A percentile compares a stretch with the other conserved stretches of the same genome.
phyloP scores from a whole-genome alignment of 106 monocot species.

The Chionographis japonica region DNA sequence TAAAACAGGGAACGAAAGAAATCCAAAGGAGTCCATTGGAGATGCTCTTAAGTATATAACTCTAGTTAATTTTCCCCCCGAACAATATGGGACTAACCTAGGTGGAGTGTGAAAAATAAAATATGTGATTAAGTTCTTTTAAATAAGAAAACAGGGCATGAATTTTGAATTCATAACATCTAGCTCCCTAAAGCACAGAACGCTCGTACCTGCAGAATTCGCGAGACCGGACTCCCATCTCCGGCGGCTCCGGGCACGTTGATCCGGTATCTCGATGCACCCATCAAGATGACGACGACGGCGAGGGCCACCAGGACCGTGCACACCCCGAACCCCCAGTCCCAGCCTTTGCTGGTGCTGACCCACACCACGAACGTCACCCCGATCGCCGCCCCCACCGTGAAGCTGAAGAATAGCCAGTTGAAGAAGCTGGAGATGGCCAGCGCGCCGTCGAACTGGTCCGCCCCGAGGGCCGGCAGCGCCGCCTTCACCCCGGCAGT shows the following conservation, averaged over 20 bases:
- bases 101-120: too few relatives aligned
- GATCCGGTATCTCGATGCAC: conserved; percentile 16
- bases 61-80: too few relatives aligned
- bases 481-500: conserved; percentile 25
- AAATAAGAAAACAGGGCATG: too few relatives aligned
- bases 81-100: too few relatives aligned
- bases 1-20: too few relatives aligned
- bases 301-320: conserved; percentile 15
- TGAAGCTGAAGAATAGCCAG: conserved; percentile 28
- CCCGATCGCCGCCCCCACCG: conserved; percentile 20
- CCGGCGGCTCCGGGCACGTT: conserved; percentile 5
- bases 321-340: conserved; percentile 32
- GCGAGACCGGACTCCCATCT: conserved; percentile 27
- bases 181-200: too few relatives aligned
- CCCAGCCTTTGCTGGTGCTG: conserved; percentile 40
- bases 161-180: too few relatives aligned
- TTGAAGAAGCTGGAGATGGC: conserved; percentile 31
- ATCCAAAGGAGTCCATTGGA: too few relatives aligned
- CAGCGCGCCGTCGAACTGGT: conserved; percentile 39
- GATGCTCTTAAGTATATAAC: too few relatives aligned
- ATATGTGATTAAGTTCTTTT: too few relatives aligned
- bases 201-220: conserved; percentile 10
- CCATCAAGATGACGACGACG: conserved; percentile 4
- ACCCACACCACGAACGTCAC: conserved; percentile 45
- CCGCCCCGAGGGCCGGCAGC: conserved; percentile 35